Evolutionary conservation across 2,329 filamentous ascomycete genomes (phyloP), one percentile per base, ranked within the genome.

Genomic region (Epichloe scottii): DNA sequence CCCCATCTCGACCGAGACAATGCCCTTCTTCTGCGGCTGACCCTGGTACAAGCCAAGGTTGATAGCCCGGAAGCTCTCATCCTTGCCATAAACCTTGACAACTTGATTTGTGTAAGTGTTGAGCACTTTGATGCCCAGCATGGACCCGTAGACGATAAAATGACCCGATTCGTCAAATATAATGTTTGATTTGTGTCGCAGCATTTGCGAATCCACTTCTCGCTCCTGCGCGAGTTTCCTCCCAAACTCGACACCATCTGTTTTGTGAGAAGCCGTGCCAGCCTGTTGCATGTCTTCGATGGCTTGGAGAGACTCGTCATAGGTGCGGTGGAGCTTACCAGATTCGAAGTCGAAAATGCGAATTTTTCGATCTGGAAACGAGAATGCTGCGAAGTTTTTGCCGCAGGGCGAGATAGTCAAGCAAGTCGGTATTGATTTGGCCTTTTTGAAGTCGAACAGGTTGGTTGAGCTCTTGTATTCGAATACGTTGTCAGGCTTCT

Each of bases 1-100:
- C 1, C 93, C 94, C 93, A 98, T 98, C 57, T 90, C 90, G 23
- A 97, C 85, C 0, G 94, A 98, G 3, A 93, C 87, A 15, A 97
- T 72, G 12, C 86, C 87, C 67, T 97, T 97, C 69, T 91, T 94
- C 65, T 95, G 87, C 0, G 93, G 93, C 58, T 91, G 87, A 44
- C 93, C 94, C 72, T 98, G 94, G 65, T 98, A 98, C 5, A 98
- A 70, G 17, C 85, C 80, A 12, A 98, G 71, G 63, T 90, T 87
- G 51, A 97, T 73, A 0, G 89, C 81, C 26, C 93, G 82, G 60
- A 96, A 84, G 41, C 86, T 83, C 62, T 98, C 93, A 47, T 97
- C 91, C 60, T 84, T 86, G 43, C 87, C 93, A 67, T 91, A 97
- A 1, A 93, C 79, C 64, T 89, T 90, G 55, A 96, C 85, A 1